Percentiles rank a stretch among this genome's conserved stretches.
Conservation (phyloP, 768 basidiomycete genomes). For the Suillus weaverae region DNA sequence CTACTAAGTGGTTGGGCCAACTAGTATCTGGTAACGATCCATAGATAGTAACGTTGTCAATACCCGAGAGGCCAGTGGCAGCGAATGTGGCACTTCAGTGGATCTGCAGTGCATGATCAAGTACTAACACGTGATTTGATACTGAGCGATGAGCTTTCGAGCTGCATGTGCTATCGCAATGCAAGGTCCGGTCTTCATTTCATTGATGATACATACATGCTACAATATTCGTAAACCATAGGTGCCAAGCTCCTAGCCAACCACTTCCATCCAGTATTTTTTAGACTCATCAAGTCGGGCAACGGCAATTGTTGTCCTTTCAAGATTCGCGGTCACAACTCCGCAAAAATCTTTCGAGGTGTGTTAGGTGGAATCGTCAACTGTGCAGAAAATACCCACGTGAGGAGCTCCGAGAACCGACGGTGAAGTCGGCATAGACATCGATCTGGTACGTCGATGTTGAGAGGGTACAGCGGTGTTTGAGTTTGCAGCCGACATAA, state of each 20-base stretch:
- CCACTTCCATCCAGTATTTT: neutral
- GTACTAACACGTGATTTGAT: neutral
- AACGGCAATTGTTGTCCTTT: neutral
- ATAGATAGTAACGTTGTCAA: neutral
- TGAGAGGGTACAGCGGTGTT: conserved; percentile 5
- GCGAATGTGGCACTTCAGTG: neutral
- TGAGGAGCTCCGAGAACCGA: conserved; percentile 10
- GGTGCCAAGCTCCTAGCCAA: neutral
- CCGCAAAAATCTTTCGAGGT: conserved; percentile 12
- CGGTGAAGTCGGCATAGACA: conserved; percentile 25
- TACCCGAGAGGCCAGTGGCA: neutral
- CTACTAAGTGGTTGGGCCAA: too few species aligned
- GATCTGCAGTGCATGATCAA: neutral
- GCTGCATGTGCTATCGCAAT: neutral
- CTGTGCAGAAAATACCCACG: neutral
- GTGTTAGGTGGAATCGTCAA: neutral
- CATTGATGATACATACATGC: neutral
- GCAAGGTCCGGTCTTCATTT: neutral
- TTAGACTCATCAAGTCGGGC: neutral
- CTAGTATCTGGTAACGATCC: too few species aligned
- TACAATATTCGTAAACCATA: neutral
- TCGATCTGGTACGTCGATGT: conserved; percentile 28
- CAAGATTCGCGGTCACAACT: conserved; percentile 3
- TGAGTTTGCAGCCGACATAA: neutral
- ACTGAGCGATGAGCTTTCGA: neutral